A percentile compares a stretch with the other conserved stretches of the same genome.
These are phyloP conservation scores for Fistulifera pelliculosa DNA, from an alignment of 108 stramenopile species.

Conservation along the genomic window DNA sequence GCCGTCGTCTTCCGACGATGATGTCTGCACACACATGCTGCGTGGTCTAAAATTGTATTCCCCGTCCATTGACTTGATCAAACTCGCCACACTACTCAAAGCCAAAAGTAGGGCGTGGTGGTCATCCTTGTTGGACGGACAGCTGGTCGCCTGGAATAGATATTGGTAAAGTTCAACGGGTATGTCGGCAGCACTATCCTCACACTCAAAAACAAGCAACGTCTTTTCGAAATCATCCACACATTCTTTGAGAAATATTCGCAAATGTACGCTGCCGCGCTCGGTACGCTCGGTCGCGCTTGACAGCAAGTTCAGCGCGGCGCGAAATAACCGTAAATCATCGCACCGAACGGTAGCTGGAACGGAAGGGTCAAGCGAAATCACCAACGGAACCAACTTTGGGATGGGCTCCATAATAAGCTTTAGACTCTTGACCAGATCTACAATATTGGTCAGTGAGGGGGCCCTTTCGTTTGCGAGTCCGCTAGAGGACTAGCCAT, in stretches of 20 bases:
- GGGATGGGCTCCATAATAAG: slow-evolving; percentile 47
- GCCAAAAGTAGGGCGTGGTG: slow-evolving; percentile 18
- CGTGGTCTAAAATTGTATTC: slow-evolving; percentile 46
- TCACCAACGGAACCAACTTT: slow-evolving; percentile 44
- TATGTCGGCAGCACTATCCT: slow-evolving; percentile 59
- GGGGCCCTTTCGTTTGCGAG: not conserved
- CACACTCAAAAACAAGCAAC: slow-evolving; percentile 43
- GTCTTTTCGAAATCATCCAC: slow-evolving; percentile 3
- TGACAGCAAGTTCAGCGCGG: slow-evolving; percentile 61
- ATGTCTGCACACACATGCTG: no score
- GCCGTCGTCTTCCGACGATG: no score
- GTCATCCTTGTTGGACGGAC: slow-evolving; percentile 5
- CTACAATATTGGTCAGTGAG: slow-evolving; percentile 16
- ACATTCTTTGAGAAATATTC: slow-evolving; percentile 19
- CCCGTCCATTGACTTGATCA: slow-evolving; percentile 40
- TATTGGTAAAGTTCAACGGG: slow-evolving; percentile 36
- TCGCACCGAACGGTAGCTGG: slow-evolving; percentile 37
- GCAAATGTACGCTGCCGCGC: slow-evolving; percentile 45
- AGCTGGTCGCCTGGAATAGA: slow-evolving; percentile 40
- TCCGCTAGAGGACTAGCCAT: not conserved
- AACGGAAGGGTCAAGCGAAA: slow-evolving; percentile 32
- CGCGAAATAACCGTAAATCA: slow-evolving; percentile 56
- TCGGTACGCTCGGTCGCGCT: slow-evolving; percentile 60
- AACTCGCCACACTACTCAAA: slow-evolving; percentile 49
- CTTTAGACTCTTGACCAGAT: slow-evolving; percentile 37